Base-by-base conservation (phyloP, 2,329 filamentous ascomycete species). In the Ceratocystis diversiconidia region DNA sequence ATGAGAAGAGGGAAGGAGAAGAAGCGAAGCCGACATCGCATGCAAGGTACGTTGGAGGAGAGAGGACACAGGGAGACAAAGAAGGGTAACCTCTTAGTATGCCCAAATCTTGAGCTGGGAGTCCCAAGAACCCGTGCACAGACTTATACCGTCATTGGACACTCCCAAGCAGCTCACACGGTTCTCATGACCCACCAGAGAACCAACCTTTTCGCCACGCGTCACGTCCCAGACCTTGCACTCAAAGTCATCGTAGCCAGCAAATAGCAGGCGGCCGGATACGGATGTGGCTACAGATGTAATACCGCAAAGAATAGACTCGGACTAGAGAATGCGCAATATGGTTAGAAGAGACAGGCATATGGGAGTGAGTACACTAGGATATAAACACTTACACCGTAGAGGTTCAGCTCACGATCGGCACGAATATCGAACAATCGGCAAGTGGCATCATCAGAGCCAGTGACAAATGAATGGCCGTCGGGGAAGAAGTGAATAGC, bases 161-260 rank as follows among this genome's bases (percentile, higher is more conserved):
- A 99, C 94, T 70, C 94, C 94, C 74, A 99, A 80, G 78, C 94
- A 99, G 84, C 92, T 97, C 75, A 99, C 94, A 71, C 94, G 89
- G 81, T 99, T 99, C 78, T 97, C 92, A 77, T 99, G 94, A 72
- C 94, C 94, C 73, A 95, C 92, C 68, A 99, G 82, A 65, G 92
- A 96, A 74, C 94, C 94, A 70, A 99, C 91, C 79, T 96, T 95
- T 75, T 99, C 94, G 69, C 92, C 94, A 70, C 94, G 88, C 66
- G 95, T 90, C 69, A 96, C 86, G 77, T 99, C 94, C 94, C 94
- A 99, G 68, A 97, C 94, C 88, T 97, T 99, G 92, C 94, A 99
- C 78, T 99, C 94, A 73, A 96, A 99, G 75, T 99, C 94, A 73
- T 99, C 94, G 73, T 99, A 99, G 70, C 94, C 94, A 65, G 94